These are phyloP conservation scores for Silene latifolia DNA, from an alignment of 148 eudicot species.

Conservation along the genomic window DNA sequence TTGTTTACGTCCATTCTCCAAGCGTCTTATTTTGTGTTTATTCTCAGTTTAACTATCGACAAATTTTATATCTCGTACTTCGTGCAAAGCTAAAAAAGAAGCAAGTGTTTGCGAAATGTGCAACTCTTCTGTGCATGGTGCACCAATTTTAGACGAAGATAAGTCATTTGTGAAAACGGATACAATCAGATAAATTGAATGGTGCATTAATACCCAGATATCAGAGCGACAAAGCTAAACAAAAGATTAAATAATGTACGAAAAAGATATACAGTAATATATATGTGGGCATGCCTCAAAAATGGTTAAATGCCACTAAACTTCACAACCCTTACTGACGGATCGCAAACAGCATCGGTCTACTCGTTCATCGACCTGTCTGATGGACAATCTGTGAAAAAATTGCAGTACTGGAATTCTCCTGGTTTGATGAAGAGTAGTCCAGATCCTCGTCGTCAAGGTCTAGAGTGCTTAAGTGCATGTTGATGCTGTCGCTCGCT, in stretches of 20 bases:
- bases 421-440: constrained; percentile 9
- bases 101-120: not conserved
- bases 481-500: constrained; percentile 20
- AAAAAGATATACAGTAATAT: not conserved
- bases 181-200: not conserved
- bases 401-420: constrained; percentile 30
- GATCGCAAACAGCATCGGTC: not conserved
- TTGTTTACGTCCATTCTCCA: not conserved
- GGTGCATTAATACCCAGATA: not conserved
- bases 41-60: not conserved
- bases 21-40: not conserved
- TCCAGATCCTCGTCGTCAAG: constrained; percentile 29
- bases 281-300: constrained; percentile 3
- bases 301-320: constrained; percentile 3
- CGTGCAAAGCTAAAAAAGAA: not conserved
- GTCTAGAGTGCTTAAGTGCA: constrained; percentile 34
- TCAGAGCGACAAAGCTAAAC: not conserved
- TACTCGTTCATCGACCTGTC: constrained; percentile 28
- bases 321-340: not conserved
- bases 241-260: not conserved
- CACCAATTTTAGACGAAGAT: not conserved
- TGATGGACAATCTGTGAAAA: constrained; percentile 40
- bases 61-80: too few species aligned
- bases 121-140: not conserved
- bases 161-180: not conserved